phyloP scores from a whole-genome alignment of 768 basidiomycete genomes.

The Coprinopsis cinerea region DNA sequence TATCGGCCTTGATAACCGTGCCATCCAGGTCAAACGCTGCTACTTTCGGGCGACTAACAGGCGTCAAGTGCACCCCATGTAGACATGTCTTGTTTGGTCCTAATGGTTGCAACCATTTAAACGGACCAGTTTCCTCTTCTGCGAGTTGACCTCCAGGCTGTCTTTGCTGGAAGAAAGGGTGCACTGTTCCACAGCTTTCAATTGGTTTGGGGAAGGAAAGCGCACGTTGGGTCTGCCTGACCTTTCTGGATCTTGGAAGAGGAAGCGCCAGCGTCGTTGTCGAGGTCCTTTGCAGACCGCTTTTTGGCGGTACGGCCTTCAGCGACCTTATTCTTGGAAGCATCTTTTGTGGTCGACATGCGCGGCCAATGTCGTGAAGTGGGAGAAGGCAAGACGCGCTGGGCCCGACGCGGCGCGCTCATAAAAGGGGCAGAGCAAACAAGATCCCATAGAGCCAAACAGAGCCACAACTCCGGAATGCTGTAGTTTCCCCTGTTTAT shows the following conservation, averaged over 20 bases:
- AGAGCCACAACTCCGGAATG: neutral
- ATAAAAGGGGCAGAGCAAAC: neutral
- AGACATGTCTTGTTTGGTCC: slow-evolving; percentile 36
- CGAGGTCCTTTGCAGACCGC: neutral
- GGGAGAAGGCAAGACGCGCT: neutral
- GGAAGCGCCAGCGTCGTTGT: neutral
- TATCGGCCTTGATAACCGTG: slow-evolving; percentile 64
- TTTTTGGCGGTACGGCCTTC: neutral
- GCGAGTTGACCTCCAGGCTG: slow-evolving; percentile 8
- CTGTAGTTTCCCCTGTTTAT: neutral
- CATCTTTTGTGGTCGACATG: neutral
- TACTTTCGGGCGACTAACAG: slow-evolving; percentile 47
- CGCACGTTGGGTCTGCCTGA: neutral
- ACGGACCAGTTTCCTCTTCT: slow-evolving; percentile 17
- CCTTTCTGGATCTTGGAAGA: neutral
- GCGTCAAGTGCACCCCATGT: slow-evolving; percentile 35
- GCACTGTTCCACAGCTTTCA: slow-evolving; percentile 21
- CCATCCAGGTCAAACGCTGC: slow-evolving; percentile 87
- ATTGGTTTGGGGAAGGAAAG: neutral
- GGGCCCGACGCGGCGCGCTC: neutral
- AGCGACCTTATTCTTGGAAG: neutral
- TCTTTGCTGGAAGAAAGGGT: slow-evolving; percentile 30
- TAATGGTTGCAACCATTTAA: slow-evolving; percentile 36
- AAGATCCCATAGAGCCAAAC: neutral
- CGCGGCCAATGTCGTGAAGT: too few relatives aligned